Percentiles rank a stretch among this genome's conserved stretches.
phyloP scores from a whole-genome alignment of 2,329 filamentous ascomycete species.

The Pseudocercospora eumusae region DNA sequence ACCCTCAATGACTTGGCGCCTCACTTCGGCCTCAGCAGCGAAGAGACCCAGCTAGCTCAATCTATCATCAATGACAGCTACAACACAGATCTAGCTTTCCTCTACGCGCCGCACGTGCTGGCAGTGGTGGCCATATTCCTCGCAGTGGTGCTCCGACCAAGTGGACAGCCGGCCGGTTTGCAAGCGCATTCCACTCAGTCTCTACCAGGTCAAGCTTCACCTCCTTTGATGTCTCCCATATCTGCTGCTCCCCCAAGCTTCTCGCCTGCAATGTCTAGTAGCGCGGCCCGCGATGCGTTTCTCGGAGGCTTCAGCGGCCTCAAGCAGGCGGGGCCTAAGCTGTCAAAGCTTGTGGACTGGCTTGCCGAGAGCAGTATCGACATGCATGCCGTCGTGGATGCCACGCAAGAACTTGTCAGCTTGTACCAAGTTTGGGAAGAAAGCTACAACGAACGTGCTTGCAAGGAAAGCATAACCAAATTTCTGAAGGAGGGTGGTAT shows the following conservation, averaged over 20 bases:
- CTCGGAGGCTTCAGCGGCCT: constrained; percentile 36
- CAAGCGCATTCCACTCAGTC: constrained; percentile 44
- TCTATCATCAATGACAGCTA: constrained; percentile 90
- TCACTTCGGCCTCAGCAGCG: constrained; percentile 70
- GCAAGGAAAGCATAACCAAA: constrained; percentile 63
- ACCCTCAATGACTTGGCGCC: constrained; percentile 70
- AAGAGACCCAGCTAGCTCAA: constrained; percentile 76
- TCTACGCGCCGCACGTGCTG: constrained; percentile 82
- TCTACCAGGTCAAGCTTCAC: constrained; percentile 15
- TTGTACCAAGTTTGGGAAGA: constrained; percentile 77
- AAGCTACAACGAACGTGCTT: constrained; percentile 63
- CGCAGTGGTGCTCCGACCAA: constrained; percentile 76
- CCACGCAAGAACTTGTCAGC: constrained; percentile 86
- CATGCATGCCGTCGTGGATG: constrained; percentile 81
- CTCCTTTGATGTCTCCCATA: constrained; percentile 32
- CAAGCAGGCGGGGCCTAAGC: constrained; percentile 43
- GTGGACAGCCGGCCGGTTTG: constrained; percentile 50
- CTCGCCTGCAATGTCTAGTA: constrained; percentile 27
- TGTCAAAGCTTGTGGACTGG: constrained; percentile 67
- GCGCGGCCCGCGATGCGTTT: constrained; percentile 42
- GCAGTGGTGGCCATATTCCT: constrained; percentile 85
- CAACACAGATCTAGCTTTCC: constrained; percentile 84
- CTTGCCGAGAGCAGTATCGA: constrained; percentile 83
- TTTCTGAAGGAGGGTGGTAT: constrained; percentile 60
- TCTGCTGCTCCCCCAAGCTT: constrained; percentile 22